phyloP scores from a whole-genome alignment of 2,329 filamentous ascomycete genomes.

The Apiospora arundinis region DNA sequence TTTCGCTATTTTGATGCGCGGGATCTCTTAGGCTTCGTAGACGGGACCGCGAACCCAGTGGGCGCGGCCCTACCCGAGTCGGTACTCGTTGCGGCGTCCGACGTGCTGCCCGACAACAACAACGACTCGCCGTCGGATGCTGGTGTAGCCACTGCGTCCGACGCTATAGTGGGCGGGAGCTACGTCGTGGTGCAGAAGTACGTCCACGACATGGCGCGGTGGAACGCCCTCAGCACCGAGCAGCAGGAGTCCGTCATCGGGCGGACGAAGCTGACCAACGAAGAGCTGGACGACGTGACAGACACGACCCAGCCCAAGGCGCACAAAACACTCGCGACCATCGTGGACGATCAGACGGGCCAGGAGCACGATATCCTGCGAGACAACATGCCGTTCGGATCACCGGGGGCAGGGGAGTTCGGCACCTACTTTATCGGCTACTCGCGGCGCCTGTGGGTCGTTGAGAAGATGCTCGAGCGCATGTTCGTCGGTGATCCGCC shows the following conservation, averaged over 20 bases:
- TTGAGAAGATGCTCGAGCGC: slow-evolving; percentile 62
- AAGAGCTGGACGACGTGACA: slow-evolving; percentile 59
- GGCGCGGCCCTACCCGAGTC: slow-evolving; percentile 50
- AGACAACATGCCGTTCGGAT: slow-evolving; percentile 68
- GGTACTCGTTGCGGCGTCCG: slow-evolving; percentile 52
- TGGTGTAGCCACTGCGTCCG: neutral
- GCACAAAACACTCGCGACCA: slow-evolving; percentile 61
- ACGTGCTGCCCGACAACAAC: slow-evolving; percentile 27
- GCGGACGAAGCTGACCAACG: slow-evolving; percentile 62
- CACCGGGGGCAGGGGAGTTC: slow-evolving; percentile 55
- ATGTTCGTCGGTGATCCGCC: slow-evolving; percentile 63
- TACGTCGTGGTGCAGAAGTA: slow-evolving; percentile 68
- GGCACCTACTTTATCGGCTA: slow-evolving; percentile 67
- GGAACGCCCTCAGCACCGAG: slow-evolving; percentile 54
- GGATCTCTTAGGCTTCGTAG: slow-evolving; percentile 65
- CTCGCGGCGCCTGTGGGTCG: slow-evolving; percentile 58
- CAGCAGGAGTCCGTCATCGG: slow-evolving; percentile 63
- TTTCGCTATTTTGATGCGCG: slow-evolving; percentile 67
- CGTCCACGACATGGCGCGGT: slow-evolving; percentile 56
- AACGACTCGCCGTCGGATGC: neutral
- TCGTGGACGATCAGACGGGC: slow-evolving; percentile 54
- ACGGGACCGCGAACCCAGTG: slow-evolving; percentile 64
- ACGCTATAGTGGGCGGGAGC: slow-evolving; percentile 51
- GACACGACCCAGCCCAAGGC: slow-evolving; percentile 51
- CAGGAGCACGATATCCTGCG: slow-evolving; percentile 59